phyloP scores from a whole-genome alignment of 371 early-diverging fungal genomes.

The Homolaphlyctis polyrhiza region DNA sequence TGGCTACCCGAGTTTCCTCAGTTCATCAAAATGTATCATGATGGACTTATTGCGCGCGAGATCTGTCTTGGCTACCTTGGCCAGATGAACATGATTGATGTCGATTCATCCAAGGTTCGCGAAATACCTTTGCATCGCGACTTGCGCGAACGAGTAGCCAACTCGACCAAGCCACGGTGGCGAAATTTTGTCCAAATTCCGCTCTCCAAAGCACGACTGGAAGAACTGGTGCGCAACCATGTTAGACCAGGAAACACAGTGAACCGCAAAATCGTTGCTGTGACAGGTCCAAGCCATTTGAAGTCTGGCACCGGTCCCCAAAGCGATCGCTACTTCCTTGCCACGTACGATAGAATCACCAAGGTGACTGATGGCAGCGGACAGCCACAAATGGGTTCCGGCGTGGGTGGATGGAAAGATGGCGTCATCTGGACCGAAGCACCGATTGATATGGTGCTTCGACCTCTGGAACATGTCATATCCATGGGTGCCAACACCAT shows the following conservation, averaged over 20 bases:
- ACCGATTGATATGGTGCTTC: slow-evolving; percentile 35
- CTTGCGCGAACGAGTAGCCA: slow-evolving; percentile 28
- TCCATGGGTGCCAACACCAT: slow-evolving; percentile 33
- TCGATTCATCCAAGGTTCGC: slow-evolving; percentile 40
- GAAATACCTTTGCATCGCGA: slow-evolving; percentile 44
- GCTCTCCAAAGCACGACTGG: slow-evolving; percentile 37
- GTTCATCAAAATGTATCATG: slow-evolving; percentile 43
- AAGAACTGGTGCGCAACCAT: slow-evolving; percentile 26
- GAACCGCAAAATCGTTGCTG: slow-evolving; percentile 47
- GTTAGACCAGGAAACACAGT: slow-evolving; percentile 27
- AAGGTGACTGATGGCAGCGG: slow-evolving; percentile 43
- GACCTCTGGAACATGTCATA: slow-evolving; percentile 42
- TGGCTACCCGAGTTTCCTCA: slow-evolving; percentile 57
- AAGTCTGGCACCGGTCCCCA: slow-evolving; percentile 12
- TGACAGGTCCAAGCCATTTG: no score
- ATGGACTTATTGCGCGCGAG: slow-evolving; percentile 46
- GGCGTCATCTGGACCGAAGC: slow-evolving; percentile 47
- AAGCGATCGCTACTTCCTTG: slow-evolving; percentile 45
- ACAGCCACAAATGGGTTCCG: slow-evolving; percentile 43
- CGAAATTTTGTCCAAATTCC: slow-evolving; percentile 49
- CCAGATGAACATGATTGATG: slow-evolving; percentile 48
- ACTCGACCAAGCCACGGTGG: slow-evolving; percentile 34
- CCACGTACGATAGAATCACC: slow-evolving; percentile 42
- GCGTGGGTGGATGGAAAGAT: slow-evolving; percentile 48
- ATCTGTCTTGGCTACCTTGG: slow-evolving; percentile 43